A percentile compares a stretch with the other conserved stretches of the same genome.
Conservation (phyloP, 2,329 filamentous ascomycete genomes). For the Talaromyces funiculosus region DNA sequence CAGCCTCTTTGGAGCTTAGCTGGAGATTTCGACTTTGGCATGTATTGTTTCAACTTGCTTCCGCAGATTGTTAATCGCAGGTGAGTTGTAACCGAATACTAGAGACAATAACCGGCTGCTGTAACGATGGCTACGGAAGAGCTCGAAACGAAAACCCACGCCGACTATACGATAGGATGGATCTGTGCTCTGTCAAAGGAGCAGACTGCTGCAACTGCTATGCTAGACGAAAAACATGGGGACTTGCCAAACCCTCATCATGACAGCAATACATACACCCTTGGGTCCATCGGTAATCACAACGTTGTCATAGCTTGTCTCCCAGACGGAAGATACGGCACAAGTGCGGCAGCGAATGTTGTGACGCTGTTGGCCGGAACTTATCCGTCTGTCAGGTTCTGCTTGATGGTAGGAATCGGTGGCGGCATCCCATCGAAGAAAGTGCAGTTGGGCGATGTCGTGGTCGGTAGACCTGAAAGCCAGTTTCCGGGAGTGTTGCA, state of each 20-base stretch:
- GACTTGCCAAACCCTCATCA: slow-evolving; percentile 15
- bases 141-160: background rate
- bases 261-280: slow-evolving; percentile 21
- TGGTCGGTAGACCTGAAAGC: slow-evolving; percentile 17
- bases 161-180: slow-evolving; percentile 38
- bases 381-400: slow-evolving; percentile 24
- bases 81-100: slow-evolving; percentile 55
- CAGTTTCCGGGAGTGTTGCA: slow-evolving; percentile 19
- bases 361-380: slow-evolving; percentile 5
- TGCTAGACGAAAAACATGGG: slow-evolving; percentile 32
- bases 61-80: no score
- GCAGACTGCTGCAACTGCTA: slow-evolving; percentile 38
- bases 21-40: no score
- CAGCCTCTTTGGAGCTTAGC: no score
- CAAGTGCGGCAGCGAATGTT: background rate
- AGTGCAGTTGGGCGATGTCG: slow-evolving; percentile 23
- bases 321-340: background rate
- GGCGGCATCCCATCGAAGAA: slow-evolving; percentile 20
- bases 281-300: slow-evolving; percentile 18
- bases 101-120: slow-evolving; percentile 44
- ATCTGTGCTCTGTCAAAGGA: slow-evolving; percentile 40
- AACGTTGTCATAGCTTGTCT: slow-evolving; percentile 19
- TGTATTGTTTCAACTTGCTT: no score
- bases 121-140: slow-evolving; percentile 18
- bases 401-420: slow-evolving; percentile 41